phyloP scores from a whole-genome alignment of 2,329 filamentous ascomycete species.

The Rhexocercosporidium sp. region DNA sequence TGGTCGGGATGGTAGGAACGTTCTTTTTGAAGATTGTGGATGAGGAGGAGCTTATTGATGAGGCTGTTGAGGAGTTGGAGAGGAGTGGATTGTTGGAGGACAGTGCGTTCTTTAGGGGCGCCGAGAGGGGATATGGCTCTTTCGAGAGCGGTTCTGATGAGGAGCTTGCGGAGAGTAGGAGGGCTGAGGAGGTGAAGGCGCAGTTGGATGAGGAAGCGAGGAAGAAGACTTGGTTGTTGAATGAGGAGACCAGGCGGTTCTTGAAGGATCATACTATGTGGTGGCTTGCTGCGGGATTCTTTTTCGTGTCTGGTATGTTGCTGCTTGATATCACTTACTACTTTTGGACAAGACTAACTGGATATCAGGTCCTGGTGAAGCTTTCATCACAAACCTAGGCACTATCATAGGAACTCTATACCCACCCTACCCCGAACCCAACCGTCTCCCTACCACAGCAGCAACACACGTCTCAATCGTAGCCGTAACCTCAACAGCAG shows the following conservation, averaged over 20 bases:
- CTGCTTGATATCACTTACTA: not conserved
- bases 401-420: conserved; percentile 90
- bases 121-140: conserved; percentile 66
- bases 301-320: conserved; percentile 65
- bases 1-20: conserved; percentile 74
- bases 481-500: conserved; percentile 86
- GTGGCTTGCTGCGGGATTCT: conserved; percentile 88
- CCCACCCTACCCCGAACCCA: conserved; percentile 53
- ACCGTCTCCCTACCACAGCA: conserved; percentile 60
- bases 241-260: conserved; percentile 87
- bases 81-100: conserved; percentile 81
- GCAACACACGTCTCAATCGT: conserved; percentile 94
- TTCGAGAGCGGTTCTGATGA: conserved; percentile 46
- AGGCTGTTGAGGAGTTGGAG: conserved; percentile 89
- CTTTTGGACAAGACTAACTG: conserved; percentile 23
- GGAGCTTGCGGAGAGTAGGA: conserved; percentile 50
- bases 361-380: conserved; percentile 85
- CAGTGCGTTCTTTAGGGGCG: conserved; percentile 71
- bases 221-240: conserved; percentile 90
- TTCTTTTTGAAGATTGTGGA: conserved; percentile 80
- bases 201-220: conserved; percentile 54
- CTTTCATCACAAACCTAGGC: conserved; percentile 96
- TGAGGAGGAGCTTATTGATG: conserved; percentile 86
- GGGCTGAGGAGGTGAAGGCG: conserved; percentile 38
- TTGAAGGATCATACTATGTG: conserved; percentile 93